Base-by-base conservation (phyloP, 179 eudicot species). In the Camellia oleifera region DNA sequence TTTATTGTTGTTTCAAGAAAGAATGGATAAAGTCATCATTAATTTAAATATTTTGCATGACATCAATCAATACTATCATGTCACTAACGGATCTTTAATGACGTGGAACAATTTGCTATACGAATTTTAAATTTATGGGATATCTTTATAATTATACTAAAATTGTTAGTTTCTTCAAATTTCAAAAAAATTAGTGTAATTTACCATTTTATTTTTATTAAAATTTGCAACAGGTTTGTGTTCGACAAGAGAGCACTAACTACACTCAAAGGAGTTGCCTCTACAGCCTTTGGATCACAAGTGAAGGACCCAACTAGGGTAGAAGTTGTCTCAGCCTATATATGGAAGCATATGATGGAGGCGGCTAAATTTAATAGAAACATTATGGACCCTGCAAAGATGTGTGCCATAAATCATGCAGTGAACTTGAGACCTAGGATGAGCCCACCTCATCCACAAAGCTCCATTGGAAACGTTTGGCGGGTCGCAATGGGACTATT, bases 401-500 rank as follows among this genome's bases (percentile, higher is more conserved):
- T 67, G 7, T 66, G 46, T 69, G 65, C n/a, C 4, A 2, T 20
- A 40, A 18, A 20, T 15, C 74, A 67, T 68, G 66, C 74, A 14
- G 80, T 78, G 80, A 69, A 78, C 64, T 56, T 78, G 60, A 8
- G 80, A 26, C 32, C 65, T 2, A 40, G 20, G 17, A 68, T 68
- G 65, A 44, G 8, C 0, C 66, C 62, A 26, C 26, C 72, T 56
- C 18, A 53, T 15, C 7, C 57, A 11, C 9, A 53, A 53, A 5
- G 9, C 57, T 7, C 72, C 52, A 9, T 68, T 9, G 80, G 80
- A n/a, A 78, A 78, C 40, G 10, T 69, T n/a, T 54, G 64, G 74
- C 50, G 9, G 40, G 1, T 10, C 26, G 46, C 75, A 0, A 10
- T 10, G 8, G 66, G 53, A 0, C 11, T 57, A 42, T 6, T 9